Evolutionary conservation across 169 alveolate species (phyloP).

Genomic region (Plasmodium yoelii): DNA sequence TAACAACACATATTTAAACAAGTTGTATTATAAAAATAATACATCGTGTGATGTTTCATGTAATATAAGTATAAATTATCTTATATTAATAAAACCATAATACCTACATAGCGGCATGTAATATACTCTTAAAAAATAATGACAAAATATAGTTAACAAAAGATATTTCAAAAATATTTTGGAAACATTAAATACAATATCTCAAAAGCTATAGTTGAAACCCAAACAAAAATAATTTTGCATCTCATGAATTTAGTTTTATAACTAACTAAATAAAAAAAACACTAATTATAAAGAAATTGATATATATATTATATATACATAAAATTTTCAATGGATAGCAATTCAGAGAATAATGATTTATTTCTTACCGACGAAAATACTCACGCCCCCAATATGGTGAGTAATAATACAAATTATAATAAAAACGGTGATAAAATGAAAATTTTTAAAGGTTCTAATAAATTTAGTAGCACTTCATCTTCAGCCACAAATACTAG

Average conservation of each 20-base stretch:
- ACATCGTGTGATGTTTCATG: conserved; percentile 1
- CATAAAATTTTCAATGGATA: conserved; percentile 31
- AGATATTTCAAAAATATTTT: conserved; percentile 21
- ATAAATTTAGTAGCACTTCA: conserved; percentile 1
- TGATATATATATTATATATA: conserved; percentile 5
- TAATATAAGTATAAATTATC: conserved; percentile 18
- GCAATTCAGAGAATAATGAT: conserved; percentile 36
- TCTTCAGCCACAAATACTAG: background rate
- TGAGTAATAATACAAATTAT: conserved; percentile 4
- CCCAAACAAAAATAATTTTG: conserved; percentile 18
- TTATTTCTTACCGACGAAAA: conserved; percentile 43
- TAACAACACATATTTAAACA: conserved; percentile 17
- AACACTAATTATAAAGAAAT: conserved; percentile 16
- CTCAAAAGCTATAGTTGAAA: conserved; percentile 51
- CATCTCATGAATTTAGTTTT: conserved; percentile 11
- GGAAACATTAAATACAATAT: conserved; percentile 57
- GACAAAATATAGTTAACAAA: conserved; percentile 44
- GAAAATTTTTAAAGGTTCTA: too few species aligned
- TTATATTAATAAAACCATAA: background rate
- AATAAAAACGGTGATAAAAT: conserved; percentile 20
- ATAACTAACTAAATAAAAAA: background rate
- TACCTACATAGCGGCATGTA: too few species aligned
- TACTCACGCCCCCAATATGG: conserved; percentile 1
- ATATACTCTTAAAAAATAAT: conserved; percentile 19
- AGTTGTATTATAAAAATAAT: conserved; percentile 31